A percentile compares a stretch with the other conserved stretches of the same genome.
Conservation (phyloP, 2,329 filamentous ascomycete genomes). For the Albifimbria verrucaria region DNA sequence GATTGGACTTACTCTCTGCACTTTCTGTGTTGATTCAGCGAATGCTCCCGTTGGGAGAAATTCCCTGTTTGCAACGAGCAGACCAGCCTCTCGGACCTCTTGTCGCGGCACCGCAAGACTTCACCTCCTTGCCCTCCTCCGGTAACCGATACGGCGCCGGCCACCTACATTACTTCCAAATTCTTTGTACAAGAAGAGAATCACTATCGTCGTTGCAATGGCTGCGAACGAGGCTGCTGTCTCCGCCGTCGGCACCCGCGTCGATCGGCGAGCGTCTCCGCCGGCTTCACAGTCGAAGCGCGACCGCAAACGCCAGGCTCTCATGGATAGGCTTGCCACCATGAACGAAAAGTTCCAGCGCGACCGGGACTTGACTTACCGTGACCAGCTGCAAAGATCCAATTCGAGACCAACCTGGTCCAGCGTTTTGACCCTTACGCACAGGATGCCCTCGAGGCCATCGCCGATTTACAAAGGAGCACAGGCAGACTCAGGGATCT, state of each 20-base stretch:
- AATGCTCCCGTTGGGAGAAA: background rate
- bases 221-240: constrained; percentile 35
- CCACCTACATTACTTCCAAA: background rate
- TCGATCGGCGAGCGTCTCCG: constrained; percentile 31
- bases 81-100: background rate
- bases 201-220: constrained; percentile 25
- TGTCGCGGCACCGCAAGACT: background rate
- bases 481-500: constrained; percentile 42
- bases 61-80: background rate
- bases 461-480: constrained; percentile 60
- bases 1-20: too few relatives aligned
- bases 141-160: background rate
- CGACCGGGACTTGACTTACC: constrained; percentile 80
- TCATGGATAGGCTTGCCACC: constrained; percentile 73
- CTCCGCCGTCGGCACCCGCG: constrained; percentile 27
- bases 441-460: constrained; percentile 68
- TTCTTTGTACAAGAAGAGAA: background rate
- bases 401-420: constrained; percentile 84
- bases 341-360: constrained; percentile 75
- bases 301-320: constrained; percentile 82
- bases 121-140: background rate
- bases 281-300: constrained; percentile 66
- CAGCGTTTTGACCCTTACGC: constrained; percentile 80
- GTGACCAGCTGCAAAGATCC: constrained; percentile 90
- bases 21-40: background rate